Base-by-base conservation (phyloP, 2,329 filamentous ascomycete species). In the Shiraia bambusicola region DNA sequence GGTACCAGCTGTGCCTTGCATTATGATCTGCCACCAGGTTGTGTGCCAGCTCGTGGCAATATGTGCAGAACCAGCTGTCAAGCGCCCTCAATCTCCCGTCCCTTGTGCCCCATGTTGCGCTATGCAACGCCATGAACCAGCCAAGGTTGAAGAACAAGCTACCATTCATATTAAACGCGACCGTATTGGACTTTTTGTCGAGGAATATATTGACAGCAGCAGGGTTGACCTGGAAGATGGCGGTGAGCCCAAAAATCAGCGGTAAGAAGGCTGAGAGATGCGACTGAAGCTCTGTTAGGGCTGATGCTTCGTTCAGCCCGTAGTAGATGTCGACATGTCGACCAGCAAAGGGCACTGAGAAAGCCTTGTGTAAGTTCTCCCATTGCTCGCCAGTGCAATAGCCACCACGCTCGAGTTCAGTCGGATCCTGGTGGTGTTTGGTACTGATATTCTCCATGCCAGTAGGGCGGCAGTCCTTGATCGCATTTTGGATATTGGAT, bases 41-140 rank as follows among this genome's bases (percentile, higher is more conserved):
- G 71, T 98, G 93, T 43, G 93, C 91, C 67, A 98, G 72, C 72
- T 98, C 94, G 66, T 98, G 93, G 49, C 90, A 94, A 47, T 96
- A 68, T n/a, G 93, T 90, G 50, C 95, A 87, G 81, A 87, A 96
- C 92, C 92, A 97, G 2, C 88, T 88, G 47, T 93, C 86, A 3
- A 81, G 76, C 15, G 65, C 34, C 42, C 70, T 34, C 31, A 81
- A 75, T 17, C 62, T 54, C 0, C 66, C 66, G 28, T 61, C 56
- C 6, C 42, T 34, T 6, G 54, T 62, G 6, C 38, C 46, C 40
- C 56, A 69, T 2, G 41, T 47, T 1, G 46, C 45, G 12, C 40
- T 48, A 61, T 97, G 92, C 24, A 96, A 70, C 59, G 92, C 83
- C 46, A 86, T 71, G 66, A 91, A 97, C 74, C 88, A 95, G 13